phyloP scores from a whole-genome alignment of 2,329 filamentous ascomycete species.

The Arachnomyces sp. region DNA sequence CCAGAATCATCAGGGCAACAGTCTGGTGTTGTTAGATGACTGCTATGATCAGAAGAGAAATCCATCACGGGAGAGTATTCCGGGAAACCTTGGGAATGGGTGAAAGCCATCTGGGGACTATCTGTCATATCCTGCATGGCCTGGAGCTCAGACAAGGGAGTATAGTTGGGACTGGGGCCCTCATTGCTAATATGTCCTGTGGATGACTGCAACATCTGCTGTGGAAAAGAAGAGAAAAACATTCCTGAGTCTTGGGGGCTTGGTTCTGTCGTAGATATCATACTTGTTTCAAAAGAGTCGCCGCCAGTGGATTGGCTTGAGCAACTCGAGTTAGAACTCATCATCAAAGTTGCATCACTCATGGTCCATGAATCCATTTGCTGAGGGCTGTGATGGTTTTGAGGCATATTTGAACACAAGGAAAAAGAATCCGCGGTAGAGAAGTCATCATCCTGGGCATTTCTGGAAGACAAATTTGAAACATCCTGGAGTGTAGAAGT shows the following conservation, averaged over 20 bases:
- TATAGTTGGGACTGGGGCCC: slow-evolving; percentile 30
- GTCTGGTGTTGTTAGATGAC: slow-evolving; percentile 3
- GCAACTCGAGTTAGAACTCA: slow-evolving; percentile 14
- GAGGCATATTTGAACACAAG: slow-evolving; percentile 32
- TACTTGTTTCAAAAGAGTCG: slow-evolving; percentile 31
- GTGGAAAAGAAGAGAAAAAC: slow-evolving; percentile 34
- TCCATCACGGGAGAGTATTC: slow-evolving; percentile 32
- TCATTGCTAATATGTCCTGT: slow-evolving; percentile 24
- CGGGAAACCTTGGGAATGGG: slow-evolving; percentile 30
- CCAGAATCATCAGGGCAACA: too few relatives aligned
- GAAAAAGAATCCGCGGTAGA: slow-evolving; percentile 36
- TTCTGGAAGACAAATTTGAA: slow-evolving; percentile 32
- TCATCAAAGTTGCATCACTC: slow-evolving; percentile 21
- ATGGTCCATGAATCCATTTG: slow-evolving; percentile 33
- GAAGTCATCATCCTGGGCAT: slow-evolving; percentile 37
- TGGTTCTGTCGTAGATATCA: slow-evolving; percentile 28
- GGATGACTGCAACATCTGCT: slow-evolving; percentile 32
- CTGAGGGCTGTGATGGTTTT: slow-evolving; percentile 26
- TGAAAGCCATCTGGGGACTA: slow-evolving; percentile 30
- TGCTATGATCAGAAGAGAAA: slow-evolving; percentile 35
- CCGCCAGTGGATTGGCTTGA: slow-evolving; percentile 13
- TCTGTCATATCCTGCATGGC: slow-evolving; percentile 30
- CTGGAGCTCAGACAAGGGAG: slow-evolving; percentile 31
- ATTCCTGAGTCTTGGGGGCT: slow-evolving; percentile 36
- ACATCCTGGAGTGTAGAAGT: slow-evolving; percentile 29